These are phyloP conservation scores for Euphorbia celastroides DNA, from an alignment of 441 rosid genomes.

Conservation along the genomic window DNA sequence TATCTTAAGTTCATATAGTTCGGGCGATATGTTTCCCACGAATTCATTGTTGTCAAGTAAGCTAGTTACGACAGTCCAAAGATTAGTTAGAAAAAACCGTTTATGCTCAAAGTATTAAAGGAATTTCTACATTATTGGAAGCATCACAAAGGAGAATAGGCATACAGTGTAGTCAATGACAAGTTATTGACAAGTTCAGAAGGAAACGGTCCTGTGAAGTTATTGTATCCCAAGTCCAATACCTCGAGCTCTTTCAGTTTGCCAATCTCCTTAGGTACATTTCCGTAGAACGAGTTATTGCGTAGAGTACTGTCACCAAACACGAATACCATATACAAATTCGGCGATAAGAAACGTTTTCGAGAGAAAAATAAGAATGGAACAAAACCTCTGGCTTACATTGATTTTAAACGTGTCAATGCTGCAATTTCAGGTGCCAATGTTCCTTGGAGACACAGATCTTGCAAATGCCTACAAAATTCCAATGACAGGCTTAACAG, in stretches of 20 bases:
- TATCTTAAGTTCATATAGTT: slow-evolving; percentile 29
- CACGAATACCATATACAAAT: slow-evolving; percentile 6
- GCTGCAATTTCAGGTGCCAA: slow-evolving; percentile 66
- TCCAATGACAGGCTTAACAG: slow-evolving; percentile 8
- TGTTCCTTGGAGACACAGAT: slow-evolving; percentile 66
- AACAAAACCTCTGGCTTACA: slow-evolving; percentile 40
- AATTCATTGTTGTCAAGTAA: slow-evolving; percentile 49
- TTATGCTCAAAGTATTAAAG: not conserved
- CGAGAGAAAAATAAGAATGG: not conserved
- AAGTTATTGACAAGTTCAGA: slow-evolving; percentile 33
- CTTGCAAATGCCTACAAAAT: slow-evolving; percentile 51
- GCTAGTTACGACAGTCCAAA: slow-evolving; percentile 27
- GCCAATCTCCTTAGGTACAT: slow-evolving; percentile 66
- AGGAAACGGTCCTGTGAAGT: slow-evolving; percentile 62
- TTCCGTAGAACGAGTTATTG: slow-evolving; percentile 73
- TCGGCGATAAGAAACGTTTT: not conserved
- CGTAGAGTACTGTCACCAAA: slow-evolving; percentile 50
- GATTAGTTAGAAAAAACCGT: slow-evolving; percentile 12
- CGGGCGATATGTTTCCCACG: slow-evolving; percentile 33
- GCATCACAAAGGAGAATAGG: slow-evolving; percentile 1
- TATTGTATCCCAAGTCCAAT: slow-evolving; percentile 81
- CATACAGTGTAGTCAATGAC: slow-evolving; percentile 47
- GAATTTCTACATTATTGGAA: too few species aligned
- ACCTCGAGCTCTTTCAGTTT: slow-evolving; percentile 60
- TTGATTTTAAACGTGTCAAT: slow-evolving; percentile 50